Percentiles rank a stretch among this genome's conserved stretches.
Evolutionary conservation across 768 basidiomycete species (phyloP).

Genomic region (Lactifluus rugatus): DNA sequence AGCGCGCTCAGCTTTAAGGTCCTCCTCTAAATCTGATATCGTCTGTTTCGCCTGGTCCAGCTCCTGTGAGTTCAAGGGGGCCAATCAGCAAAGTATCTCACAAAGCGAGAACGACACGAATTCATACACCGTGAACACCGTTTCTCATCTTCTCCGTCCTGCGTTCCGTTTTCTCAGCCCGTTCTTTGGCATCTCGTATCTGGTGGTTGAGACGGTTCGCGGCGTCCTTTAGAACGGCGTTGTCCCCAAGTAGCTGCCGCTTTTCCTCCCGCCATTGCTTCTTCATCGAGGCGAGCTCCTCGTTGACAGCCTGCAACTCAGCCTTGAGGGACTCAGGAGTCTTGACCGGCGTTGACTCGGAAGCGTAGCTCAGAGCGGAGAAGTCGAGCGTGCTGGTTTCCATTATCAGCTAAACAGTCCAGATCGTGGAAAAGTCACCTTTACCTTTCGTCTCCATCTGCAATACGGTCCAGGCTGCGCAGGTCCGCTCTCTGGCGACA

Average conservation of each 20-base stretch:
- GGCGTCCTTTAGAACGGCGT: constrained; percentile 60
- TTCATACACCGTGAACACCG: constrained; percentile 46
- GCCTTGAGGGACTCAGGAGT: constrained; percentile 54
- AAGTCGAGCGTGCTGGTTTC: constrained; percentile 43
- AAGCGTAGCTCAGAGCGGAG: constrained; percentile 36
- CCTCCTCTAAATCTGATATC: constrained; percentile 60
- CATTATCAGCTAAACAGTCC: not conserved
- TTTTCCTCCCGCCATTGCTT: constrained; percentile 63
- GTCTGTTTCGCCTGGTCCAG: constrained; percentile 55
- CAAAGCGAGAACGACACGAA: not conserved
- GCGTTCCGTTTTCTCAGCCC: constrained; percentile 46
- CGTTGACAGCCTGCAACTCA: constrained; percentile 52
- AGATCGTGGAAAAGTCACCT: not conserved
- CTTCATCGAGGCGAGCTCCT: constrained; percentile 54
- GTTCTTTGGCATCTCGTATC: constrained; percentile 48
- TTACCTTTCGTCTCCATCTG: constrained; percentile 55
- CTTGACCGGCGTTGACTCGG: constrained; percentile 56
- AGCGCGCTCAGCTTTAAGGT: constrained; percentile 61
- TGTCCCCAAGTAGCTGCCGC: constrained; percentile 54
- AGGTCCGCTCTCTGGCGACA: constrained; percentile 57
- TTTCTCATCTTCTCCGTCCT: constrained; percentile 39
- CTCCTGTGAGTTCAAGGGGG: constrained; percentile 39
- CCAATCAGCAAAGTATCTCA: constrained; percentile 1
- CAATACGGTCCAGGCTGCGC: constrained; percentile 31
- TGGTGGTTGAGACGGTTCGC: constrained; percentile 57